Evolutionary conservation across 768 basidiomycete genomes (phyloP), one percentile per base, ranked within the genome.

Genomic region (Heimioporus sp.): DNA sequence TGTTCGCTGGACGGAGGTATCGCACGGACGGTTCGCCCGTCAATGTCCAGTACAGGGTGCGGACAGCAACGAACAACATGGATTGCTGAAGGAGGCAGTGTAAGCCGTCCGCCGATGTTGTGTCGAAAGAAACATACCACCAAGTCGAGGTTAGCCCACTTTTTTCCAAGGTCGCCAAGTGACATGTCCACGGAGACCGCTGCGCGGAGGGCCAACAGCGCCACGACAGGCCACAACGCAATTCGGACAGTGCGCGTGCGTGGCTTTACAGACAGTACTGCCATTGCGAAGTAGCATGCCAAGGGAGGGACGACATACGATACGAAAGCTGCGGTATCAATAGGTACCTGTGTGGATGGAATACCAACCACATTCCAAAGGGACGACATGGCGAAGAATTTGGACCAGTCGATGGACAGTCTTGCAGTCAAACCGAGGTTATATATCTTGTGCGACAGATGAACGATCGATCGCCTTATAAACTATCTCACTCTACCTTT

Each of bases 231-330:
- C 32, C 80, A 68, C 19, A 80, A 52, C 5, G 73, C 75, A 47
- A 79, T 54, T 31, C 81, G 78, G 37, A 76, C 57, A 6, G 59
- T 44, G 24, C 72, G 71, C 0, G 80, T 81, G n/a, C 68, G 65
- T 0, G 79, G 77, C 7, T 74, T 62, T 19, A 78, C 63, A 6
- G 80, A 78, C 46, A 83, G 73, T 32, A 78, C 60, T n/a, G 81
- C 80, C 19, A 74, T 74, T 11, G 62, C 59, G 65, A 78, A 76
- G 63, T 80, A 81, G 53, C 69, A 71, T 17, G 76, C 46, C 2
- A 79, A 28, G 10, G 73, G 66, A 10, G 77, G 78, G 17, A 77
- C 48, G 46, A 80, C 48, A 50, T 74, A 64, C 35, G 64, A 66
- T 35, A 64, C 43, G 53, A 79, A 72, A 0, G 68, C 62, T 15